Base-by-base conservation (phyloP, 306 rosid genomes). In the Malus sylvestris region DNA sequence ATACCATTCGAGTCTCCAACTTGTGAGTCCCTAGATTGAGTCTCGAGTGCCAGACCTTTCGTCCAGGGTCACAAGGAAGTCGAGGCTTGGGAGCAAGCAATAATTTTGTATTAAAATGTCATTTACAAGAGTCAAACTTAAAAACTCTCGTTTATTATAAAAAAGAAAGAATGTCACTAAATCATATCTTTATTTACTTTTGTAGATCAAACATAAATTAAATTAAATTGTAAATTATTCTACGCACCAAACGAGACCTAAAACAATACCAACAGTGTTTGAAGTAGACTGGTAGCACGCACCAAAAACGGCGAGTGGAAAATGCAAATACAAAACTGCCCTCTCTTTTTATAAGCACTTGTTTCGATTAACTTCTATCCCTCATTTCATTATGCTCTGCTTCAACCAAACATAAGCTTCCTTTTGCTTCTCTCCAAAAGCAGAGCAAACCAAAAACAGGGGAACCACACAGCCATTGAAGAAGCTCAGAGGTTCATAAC, bases 151-250 rank as follows among this genome's bases (percentile, higher is more conserved):
- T 7, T 14, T 49, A 35, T 14, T 49, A 35, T 0, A 14, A 49
- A 0, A 4, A 0, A 49, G 5, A 0, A 49, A 49, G 0, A 14
- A 49, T 49, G 14, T 0, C 7, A 14, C 0, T 40, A 40, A 1
- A 5, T 0, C 3, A 4, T 15, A 49, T 0, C 4, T 1, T 0
- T 49, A 3, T 49, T 49, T 49, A 49, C 55, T 15, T 40, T 49
- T 15, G 1, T 5, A 15, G 0, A 49, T 49, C 5, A 49, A 15
- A 49, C 55, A 16, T 51, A 5, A 16, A 18, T 51, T 15, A 16
- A 2, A 51, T 15, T 6, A 51, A 51, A 51, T 15, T 16, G 7
- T 15, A 15, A 5, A 15, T 5, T 15, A 51, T 51, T 8, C 20
- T 16, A 16, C 3, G 8, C 55, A 16, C 55, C 55, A 15, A 15